These are phyloP conservation scores for Daldinia childiae DNA, from an alignment of 495 filamentous ascomycete genomes.

Conservation along the genomic window DNA sequence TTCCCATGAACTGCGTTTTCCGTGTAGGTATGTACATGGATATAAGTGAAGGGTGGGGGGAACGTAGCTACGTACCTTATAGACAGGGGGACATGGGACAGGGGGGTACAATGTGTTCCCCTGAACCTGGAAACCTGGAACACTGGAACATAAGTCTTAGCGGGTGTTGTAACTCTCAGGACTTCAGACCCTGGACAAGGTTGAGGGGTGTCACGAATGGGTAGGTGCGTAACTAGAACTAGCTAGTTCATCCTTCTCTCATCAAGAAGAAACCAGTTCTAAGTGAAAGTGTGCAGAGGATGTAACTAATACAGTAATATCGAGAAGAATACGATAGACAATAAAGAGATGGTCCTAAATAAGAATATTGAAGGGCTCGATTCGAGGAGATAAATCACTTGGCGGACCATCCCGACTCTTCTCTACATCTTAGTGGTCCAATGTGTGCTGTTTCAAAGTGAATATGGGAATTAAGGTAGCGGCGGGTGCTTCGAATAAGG, in stretches of 20 bases:
- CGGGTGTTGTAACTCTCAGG: conserved; percentile 41
- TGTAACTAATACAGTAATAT: conserved; percentile 38
- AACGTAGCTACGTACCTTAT: conserved; percentile 40
- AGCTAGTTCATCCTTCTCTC: conserved; percentile 8
- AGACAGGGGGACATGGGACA: conserved; percentile 18
- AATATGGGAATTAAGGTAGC: conserved; percentile 40
- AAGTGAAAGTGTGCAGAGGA: conserved; percentile 17
- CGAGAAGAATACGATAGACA: conserved; percentile 9
- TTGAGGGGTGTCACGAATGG: conserved; percentile 8
- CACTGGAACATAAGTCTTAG: conserved; percentile 40
- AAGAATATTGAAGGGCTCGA: conserved; percentile 7
- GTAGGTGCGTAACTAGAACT: conserved; percentile 12
- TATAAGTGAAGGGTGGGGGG: conserved; percentile 23
- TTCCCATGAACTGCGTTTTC: conserved; percentile 6
- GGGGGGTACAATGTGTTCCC: conserved; percentile 31
- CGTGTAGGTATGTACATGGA: conserved; percentile 8
- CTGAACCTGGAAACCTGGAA: conserved; percentile 48
- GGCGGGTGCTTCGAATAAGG: conserved; percentile 30
- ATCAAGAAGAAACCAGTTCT: conserved; percentile 27
- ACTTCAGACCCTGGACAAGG: conserved; percentile 31
- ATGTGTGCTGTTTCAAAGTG: conserved; percentile 44
- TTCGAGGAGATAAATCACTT: conserved; percentile 6
- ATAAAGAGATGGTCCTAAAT: background rate
- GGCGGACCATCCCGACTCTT: conserved; percentile 12
- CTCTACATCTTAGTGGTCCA: background rate